Base-by-base conservation (phyloP, 2,329 filamentous ascomycete genomes). In the Alternaria postmessia region DNA sequence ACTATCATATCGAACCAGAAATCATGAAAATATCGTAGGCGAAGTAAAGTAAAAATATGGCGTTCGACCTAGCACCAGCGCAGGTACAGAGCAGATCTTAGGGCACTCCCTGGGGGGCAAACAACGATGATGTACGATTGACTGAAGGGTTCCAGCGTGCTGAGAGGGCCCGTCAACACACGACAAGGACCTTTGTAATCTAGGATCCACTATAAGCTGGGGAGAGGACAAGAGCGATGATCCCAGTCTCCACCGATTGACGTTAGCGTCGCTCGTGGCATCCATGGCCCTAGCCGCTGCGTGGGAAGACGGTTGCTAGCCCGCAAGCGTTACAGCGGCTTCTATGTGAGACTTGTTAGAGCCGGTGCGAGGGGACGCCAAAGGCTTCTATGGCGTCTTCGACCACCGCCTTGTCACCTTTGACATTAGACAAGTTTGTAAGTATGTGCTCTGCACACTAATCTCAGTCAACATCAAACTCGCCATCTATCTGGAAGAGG, bases 111-210 rank as follows among this genome's bases (percentile, higher is more conserved):
- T 39, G 41, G 55, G 65, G 65, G 68, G 64, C 49, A 54, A 52
- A 61, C 46, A 60, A 41, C 59, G 56, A 64, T 72, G 67, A 74
- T 73, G 72, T 75, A 75, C 39, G 48, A 47, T 54, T 48, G 43
- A 38, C 32, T 26, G 12, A 53, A 53, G 34, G 57, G 53, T 53
- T 38, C 46, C 41, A 28, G 47, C 46, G 53, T 63, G 58, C 63
- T 63, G 60, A 68, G 30, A 38, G 32, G 42, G 59, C 30, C 53
- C 47, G 44, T 43, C 43, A 38, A 53, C 55, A 38, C 51, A 59
- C 51, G 48, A 42, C 57, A 55, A 61, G 57, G 51, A 43, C 18
- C 24, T 49, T 55, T 51, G 44, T 60, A 64, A 63, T 61, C 55
- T 54, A 38, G 36, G 54, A 51, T 57, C 62, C 62, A 65, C 64